Evolutionary conservation across 768 basidiomycete genomes (phyloP), one percentile per base, ranked within the genome.

Genomic region (Exsudoporus frostii): DNA sequence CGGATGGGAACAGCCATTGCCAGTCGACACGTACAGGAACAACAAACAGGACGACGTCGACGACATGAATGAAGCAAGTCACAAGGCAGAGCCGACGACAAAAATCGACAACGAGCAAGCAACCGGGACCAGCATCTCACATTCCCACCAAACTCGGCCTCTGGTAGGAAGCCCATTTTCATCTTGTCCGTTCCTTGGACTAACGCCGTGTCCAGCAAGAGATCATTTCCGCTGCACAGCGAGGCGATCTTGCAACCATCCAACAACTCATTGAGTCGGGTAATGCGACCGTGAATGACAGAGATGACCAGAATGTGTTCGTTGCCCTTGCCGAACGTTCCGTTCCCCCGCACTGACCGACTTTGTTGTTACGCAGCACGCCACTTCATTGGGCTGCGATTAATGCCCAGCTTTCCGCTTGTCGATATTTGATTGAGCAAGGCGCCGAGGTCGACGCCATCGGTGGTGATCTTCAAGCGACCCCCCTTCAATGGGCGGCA

Each of bases 381-480:
- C 88, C 97, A 2, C 81, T 99, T 2, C 97, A 99, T 66, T 99
- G 97, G 97, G 95, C 97, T 8, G 88, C 95, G 1, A 98, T 98
- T 66, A 98, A 98, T 63, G 94, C 93, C 4, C 93, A 98, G 65
- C 76, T 96, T n/a, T 78, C 84, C 1, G 86, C 89, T 24, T 97
- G 93, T 71, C 82, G 88, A 32, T 90, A 86, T 60, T 77, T 99
- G 17, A 76, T 99, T 33, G 91, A 94, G 58, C 85, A 92, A 61
- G 96, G 95, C 20, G 96, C 96, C 0, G 92, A 96, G 50, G 90
- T 98, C 19, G 97, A 99, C 59, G 91, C 92, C 4, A 74, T 89
- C 9, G 97, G 97, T 19, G 97, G 97, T 5, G 96, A 98, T 70
- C 81, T 99, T 27, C 78, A 88, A 27, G 96, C 95, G 2, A 96